phyloP scores from a whole-genome alignment of 345 rosid species.

The Salix caprea region DNA sequence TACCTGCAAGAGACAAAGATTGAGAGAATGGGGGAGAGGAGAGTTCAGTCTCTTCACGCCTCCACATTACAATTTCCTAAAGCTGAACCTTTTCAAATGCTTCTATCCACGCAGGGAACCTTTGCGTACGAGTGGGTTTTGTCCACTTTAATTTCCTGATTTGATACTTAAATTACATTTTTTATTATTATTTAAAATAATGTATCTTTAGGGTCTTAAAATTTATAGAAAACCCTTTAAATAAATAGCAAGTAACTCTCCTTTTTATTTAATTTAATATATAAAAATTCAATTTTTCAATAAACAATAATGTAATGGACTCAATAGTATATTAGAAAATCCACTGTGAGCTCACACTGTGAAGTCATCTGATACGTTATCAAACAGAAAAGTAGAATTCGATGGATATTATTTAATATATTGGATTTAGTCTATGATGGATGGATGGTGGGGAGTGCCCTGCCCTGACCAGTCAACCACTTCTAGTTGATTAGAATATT shows the following conservation, averaged over 20 bases:
- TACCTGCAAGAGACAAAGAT: background rate
- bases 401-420: background rate
- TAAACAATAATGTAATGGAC: no score
- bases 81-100: background rate
- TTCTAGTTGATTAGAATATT: background rate
- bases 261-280: no score
- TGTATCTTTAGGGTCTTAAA: no score
- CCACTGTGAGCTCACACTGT: background rate
- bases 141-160: no score
- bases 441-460: background rate
- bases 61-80: background rate
- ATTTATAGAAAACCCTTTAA: no score
- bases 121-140: no score
- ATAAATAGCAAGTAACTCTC: no score
- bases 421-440: background rate
- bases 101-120: background rate
- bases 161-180: no score
- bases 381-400: background rate
- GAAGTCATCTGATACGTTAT: background rate
- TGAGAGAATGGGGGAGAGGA: background rate
- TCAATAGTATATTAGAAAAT: background rate
- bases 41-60: background rate
- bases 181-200: no score
- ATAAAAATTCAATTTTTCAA: no score
- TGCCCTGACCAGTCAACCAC: constrained; percentile 11